Percentiles rank a stretch among this genome's conserved stretches.
These are phyloP conservation scores for Echium plantagineum DNA, from an alignment of 257 asterid genomes.

Conservation along the genomic window DNA sequence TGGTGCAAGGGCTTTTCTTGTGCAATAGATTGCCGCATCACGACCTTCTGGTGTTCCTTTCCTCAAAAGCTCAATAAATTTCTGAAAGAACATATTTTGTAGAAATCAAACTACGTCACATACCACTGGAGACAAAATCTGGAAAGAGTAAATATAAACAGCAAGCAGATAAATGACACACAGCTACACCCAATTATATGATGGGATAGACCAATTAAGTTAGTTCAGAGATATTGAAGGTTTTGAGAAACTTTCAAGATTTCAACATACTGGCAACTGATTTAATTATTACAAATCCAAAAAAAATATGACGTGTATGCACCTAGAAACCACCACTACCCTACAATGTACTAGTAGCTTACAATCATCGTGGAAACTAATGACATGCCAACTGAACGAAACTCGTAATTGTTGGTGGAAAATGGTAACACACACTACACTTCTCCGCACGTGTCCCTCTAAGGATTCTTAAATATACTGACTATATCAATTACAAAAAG, in stretches of 20 bases:
- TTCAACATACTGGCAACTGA: background rate
- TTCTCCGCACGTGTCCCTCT: background rate
- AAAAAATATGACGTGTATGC: background rate
- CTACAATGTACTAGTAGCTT: background rate
- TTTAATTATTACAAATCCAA: background rate
- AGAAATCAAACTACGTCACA: background rate
- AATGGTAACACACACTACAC: background rate
- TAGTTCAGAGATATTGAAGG: too few species aligned
- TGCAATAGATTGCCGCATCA: constrained; percentile 65
- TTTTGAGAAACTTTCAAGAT: too few species aligned
- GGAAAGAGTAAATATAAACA: background rate
- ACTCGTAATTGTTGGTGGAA: background rate
- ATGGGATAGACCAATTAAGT: background rate
- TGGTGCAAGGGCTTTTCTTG: constrained; percentile 75
- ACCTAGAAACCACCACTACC: background rate
- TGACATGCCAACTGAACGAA: background rate
- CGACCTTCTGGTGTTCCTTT: constrained; percentile 76
- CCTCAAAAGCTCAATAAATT: constrained; percentile 82
- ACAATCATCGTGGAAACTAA: background rate
- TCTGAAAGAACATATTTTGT: constrained; percentile 28
- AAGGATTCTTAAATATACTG: too few species aligned
- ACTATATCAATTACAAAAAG: too few species aligned
- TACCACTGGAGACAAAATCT: background rate
- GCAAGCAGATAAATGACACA: background rate
- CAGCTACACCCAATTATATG: background rate